Evolutionary conservation across 495 filamentous ascomycete species (phyloP), one percentile per base, ranked within the genome.

Genomic region (Stereocaulon alpinum): DNA sequence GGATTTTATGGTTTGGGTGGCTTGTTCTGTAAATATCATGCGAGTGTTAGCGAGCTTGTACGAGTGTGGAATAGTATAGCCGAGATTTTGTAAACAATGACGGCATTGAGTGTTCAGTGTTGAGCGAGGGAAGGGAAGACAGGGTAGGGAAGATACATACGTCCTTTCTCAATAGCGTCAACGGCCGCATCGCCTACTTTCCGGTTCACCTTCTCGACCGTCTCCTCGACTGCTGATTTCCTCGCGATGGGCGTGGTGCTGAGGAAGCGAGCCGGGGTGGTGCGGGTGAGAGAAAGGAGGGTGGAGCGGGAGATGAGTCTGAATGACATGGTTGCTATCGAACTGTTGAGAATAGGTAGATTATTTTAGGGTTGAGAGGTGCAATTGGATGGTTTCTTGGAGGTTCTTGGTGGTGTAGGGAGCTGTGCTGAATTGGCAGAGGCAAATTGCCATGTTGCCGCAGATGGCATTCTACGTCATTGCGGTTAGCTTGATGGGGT

Each of bases 1-100:
- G 5, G 74, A 63, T 63, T 79, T 78, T 51, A 76, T 53, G 48
- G 72, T 72, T 12, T 68, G 32, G 18, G 72, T 63, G 37, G 72
- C 77, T 69, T 77, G 48, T 59, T 81, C 81, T 83, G 62, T 51
- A 49, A 40, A 54, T 22, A 5, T n/a, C n/a, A n/a, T n/a, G 30
- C 9, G 30, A 34, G 30, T 9, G 30, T 34, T 34, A 34, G 30
- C 30, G 30, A 34, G 30, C 30, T n/a, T n/a, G n/a, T n/a, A n/a
- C n/a, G n/a, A n/a, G n/a, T n/a, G n/a, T n/a, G n/a, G n/a, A n/a
- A n/a, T n/a, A n/a, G n/a, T n/a, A n/a, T n/a, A n/a, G n/a, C n/a
- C 32, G 32, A 34, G 32, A 34, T n/a, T n/a, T 34, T 34, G 32
- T 34, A 34, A 34, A 34, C 32, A 34, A 34, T 34, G 32, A n/a